Evolutionary conservation across 2,329 filamentous ascomycete species (phyloP), one percentile per base, ranked within the genome.

Genomic region (Tolypocladium cylindrosporum): DNA sequence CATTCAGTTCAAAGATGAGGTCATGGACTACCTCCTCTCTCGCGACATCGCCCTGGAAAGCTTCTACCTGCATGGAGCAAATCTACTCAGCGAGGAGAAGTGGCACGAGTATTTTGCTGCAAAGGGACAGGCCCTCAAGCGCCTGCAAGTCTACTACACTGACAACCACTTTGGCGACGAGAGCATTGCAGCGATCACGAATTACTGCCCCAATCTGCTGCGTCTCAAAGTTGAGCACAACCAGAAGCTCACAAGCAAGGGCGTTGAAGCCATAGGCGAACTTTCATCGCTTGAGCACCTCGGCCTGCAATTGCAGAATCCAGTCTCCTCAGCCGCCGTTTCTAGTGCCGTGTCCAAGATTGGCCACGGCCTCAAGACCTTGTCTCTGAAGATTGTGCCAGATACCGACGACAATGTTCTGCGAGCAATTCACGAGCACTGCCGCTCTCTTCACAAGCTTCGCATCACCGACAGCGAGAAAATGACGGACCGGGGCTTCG

Each of bases 1-100:
- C n/a, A 89, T 94, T 55, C 92, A 96, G 68, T 88, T 97, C 78
- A 96, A 96, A 72, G 89, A 97, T 66, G 79, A 79, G 43, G 88
- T 91, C 48, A 81, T 97, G 71, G 83, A 90, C 56, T 96, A 93
- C 69, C 82, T 97, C 66, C 77, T 90, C 24, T 85, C 85, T 57
- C 88, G 90, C 54, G 81, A 88, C 55, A 81, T 84, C 55, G 73
- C 81, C 10, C 77, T 97, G n/a, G 82, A 85, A 60, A 80, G 84
- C 58, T 78, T 97, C 50, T 89, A 91, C 61, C 79, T 97, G 0
- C 87, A 94, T 61, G 90, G 91, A 13, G 85, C 90, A 11, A 97
- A 96, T 63, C 82, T 97, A 1, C 77, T 97, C 19, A 86, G 87
- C 11, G 86, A 94, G 60, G 76, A 80, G 4, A 85, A 84, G 67